These are phyloP conservation scores for Paraphoma chrysanthemicola DNA, from an alignment of 2,329 filamentous ascomycete species.

Conservation along the genomic window DNA sequence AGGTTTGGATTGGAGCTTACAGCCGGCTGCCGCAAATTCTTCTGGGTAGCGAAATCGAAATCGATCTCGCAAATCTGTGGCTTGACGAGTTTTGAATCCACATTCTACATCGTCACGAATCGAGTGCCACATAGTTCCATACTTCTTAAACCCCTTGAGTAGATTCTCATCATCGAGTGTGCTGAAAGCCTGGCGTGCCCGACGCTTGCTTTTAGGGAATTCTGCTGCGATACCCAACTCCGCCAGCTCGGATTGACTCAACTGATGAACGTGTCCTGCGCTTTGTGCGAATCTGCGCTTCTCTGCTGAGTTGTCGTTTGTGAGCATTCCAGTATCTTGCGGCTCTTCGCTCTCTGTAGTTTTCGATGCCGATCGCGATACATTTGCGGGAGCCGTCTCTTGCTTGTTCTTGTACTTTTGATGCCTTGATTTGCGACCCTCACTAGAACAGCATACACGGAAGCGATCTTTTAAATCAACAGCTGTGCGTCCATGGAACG, in stretches of 20 bases:
- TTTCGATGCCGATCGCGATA: not conserved
- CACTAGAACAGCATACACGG: constrained; percentile 60
- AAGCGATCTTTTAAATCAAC: constrained; percentile 70
- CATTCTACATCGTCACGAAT: constrained; percentile 64
- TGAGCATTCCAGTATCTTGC: constrained; percentile 1
- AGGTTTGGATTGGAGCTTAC: constrained; percentile 38
- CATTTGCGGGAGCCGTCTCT: not conserved
- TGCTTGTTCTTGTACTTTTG: constrained; percentile 48
- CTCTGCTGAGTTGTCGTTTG: not conserved
- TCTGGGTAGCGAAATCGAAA: constrained; percentile 67
- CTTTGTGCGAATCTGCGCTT: not conserved
- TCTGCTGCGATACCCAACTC: constrained; percentile 58
- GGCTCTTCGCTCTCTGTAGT: not conserved
- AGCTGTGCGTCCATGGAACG: constrained; percentile 65
- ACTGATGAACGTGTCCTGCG: constrained; percentile 21
- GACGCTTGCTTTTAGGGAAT: constrained; percentile 58
- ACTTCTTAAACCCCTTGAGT: constrained; percentile 63
- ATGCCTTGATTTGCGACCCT: constrained; percentile 34
- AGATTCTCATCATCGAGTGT: constrained; percentile 64
- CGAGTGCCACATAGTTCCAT: constrained; percentile 66
- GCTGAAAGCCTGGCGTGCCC: constrained; percentile 63
- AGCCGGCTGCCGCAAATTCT: constrained; percentile 59
- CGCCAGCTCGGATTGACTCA: constrained; percentile 41
- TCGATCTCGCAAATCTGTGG: constrained; percentile 67
- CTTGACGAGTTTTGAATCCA: constrained; percentile 58